Base-by-base conservation (phyloP, 177 flowering plant genomes). In the Vitis hybrid region DNA sequence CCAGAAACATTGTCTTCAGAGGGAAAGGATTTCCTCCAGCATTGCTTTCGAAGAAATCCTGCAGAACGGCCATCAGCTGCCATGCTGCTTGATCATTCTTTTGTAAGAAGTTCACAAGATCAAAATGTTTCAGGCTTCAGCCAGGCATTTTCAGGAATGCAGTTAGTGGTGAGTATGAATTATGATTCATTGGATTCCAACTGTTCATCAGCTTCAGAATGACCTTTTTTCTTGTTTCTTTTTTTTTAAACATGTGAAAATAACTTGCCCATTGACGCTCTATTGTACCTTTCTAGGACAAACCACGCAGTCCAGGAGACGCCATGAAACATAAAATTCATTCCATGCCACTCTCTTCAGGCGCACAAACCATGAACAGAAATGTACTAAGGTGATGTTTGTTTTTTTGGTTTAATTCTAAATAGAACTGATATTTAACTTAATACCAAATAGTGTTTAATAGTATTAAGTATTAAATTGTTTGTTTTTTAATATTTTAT, bases 1-100 rank as follows among this genome's bases (percentile, higher is more conserved):
- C 83, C 85, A 8, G 65, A 75, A 55, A 61, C 60, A 7, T 27
- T 80, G 62, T 82, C 85, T 12, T 12, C 71, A 15, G 81, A 78
- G 54, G 83, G 79, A 15, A 80, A 82, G 58, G 81, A 82, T 69
- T 80, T 82, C 56, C 78, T 82, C 16, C 65, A 52, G 15, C 32
- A 60, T 32, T 82, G 85, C 72, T 82, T 82, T 55, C 67, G 32
- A 16, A 82, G 83, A 70, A 74, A 80, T 71, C 83, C 85, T 19
- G 80, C 74, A 24, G 78, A 80, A 57, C 56, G 84, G 6, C 82
- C 82, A n/a, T 67, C 84, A 12, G 80, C 84, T 50, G 18, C 15
- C 7, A 18, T 12, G 72, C 72, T 83, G 9, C 82, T 81, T 30
- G 72, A 76, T 11, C 84, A 81, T 71, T 71, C 82, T 52, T 84